Base-by-base conservation (phyloP, 345 rosid species). In the Cardamine resedifolia region DNA sequence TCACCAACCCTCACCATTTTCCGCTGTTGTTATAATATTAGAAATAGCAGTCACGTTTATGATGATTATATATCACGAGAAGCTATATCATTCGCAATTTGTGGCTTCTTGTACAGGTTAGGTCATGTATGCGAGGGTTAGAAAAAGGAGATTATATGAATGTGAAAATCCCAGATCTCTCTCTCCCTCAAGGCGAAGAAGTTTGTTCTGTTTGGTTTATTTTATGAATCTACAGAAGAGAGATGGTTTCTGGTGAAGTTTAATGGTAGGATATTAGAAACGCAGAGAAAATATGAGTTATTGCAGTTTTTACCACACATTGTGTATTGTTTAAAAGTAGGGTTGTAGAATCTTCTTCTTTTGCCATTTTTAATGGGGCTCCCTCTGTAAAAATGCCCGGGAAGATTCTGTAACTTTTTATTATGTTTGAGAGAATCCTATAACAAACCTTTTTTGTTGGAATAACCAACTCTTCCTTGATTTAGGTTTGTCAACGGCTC, bases 1-100 rank as follows among this genome's bases (percentile, higher is more conserved):
- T 70, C 80, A 10, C 80, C 76, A 30, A 70, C 39, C 38, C 36
- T 58, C 67, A 58, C 64, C 80, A 77, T 71, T 57, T 43, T 53
- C 5, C 10, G 12, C 14, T 30, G n/a, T 18, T 60, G 7, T 24
- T 64, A 30, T 31, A 14, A 24, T 30, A 34, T n/a, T n/a, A 10
- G 6, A 28, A 14, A 27, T 15, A 20, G 7, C 21, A 21, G 18
- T 6, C 61, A n/a, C 14, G 58, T 23, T 44, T 24, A 41, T 16
- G 63, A 51, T 31, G n/a, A n/a, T 30, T 72, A 5, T 20, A 6
- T 28, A 41, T 28, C 24, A 63, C 24, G 6, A 41, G 28, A 71
- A 9, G 63, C 31, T 33, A 53, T 5, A 61, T 27, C 30, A 7
- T 5, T n/a, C 26, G 7, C 10, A 23, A 5, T 31, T 16, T 68